Evolutionary conservation across 2,329 filamentous ascomycete genomes (phyloP).

Genomic region (Microdochium bolleyi): DNA sequence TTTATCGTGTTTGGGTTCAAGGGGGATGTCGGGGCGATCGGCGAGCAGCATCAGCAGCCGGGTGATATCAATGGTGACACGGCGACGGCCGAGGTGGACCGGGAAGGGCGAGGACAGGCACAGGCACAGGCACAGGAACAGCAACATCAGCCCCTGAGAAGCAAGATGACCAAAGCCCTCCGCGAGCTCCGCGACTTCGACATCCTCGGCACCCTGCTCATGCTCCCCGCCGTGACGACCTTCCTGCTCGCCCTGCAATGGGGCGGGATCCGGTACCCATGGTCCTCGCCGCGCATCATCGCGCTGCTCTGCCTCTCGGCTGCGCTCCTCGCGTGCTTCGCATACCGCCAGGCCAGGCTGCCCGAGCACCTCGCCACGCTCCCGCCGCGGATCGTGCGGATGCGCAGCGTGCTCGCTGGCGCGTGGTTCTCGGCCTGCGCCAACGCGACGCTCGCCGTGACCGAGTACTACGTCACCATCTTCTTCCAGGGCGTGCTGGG

Average conservation of each 20-base stretch:
- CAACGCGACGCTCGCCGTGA: slow-evolving; percentile 4
- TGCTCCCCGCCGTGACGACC: slow-evolving; percentile 34
- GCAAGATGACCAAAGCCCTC: slow-evolving; percentile 2
- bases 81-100: slow-evolving; percentile 9
- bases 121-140: slow-evolving; percentile 8
- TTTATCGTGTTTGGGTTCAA: slow-evolving; percentile 13
- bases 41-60: too few relatives aligned
- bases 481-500: slow-evolving; percentile 4
- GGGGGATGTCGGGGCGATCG: neutral
- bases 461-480: slow-evolving; percentile 6
- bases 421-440: slow-evolving; percentile 5
- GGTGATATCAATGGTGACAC: too few relatives aligned
- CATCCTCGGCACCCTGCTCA: slow-evolving; percentile 31
- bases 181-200: slow-evolving; percentile 6
- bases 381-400: slow-evolving; percentile 33
- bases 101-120: slow-evolving; percentile 11
- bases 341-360: slow-evolving; percentile 18
- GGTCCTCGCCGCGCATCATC: slow-evolving; percentile 34
- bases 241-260: slow-evolving; percentile 39
- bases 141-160: slow-evolving; percentile 8
- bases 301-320: slow-evolving; percentile 19
- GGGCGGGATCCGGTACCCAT: slow-evolving; percentile 33
- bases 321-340: slow-evolving; percentile 19
- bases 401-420: slow-evolving; percentile 9
- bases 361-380: slow-evolving; percentile 30